Conservation (phyloP, 148 eudicot species). For the Arbutus unedo region DNA sequence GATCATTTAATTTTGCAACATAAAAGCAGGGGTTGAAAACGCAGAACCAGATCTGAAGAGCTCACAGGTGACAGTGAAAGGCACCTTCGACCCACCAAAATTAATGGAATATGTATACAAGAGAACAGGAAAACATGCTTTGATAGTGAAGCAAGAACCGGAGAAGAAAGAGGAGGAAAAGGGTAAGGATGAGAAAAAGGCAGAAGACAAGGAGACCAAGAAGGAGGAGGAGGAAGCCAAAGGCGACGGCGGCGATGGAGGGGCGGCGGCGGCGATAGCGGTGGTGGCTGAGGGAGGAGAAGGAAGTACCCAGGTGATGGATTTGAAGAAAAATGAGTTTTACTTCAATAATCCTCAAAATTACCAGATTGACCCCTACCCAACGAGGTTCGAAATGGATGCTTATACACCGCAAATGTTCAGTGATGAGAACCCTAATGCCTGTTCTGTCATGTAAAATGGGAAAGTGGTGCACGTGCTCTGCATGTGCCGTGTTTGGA, state of each 20-base stretch:
- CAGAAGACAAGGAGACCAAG: conserved; percentile 24
- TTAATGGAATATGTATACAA: conserved; percentile 68
- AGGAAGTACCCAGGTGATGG: conserved; percentile 29
- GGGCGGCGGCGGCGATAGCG: conserved; percentile 20
- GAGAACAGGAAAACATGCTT: conserved; percentile 76
- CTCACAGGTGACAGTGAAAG: conserved; percentile 87
- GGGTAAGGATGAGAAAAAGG: conserved; percentile 45
- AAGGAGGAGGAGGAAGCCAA: conserved; percentile 14
- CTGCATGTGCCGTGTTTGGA: too few species aligned
- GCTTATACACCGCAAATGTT: conserved; percentile 70
- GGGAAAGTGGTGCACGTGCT: neutral
- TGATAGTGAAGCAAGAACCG: conserved; percentile 63
- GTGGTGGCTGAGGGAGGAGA: conserved; percentile 21
- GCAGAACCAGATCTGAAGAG: conserved; percentile 84
- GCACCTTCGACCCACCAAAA: conserved; percentile 55
- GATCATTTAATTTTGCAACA: neutral
- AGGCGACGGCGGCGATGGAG: conserved; percentile 18
- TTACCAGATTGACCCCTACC: conserved; percentile 36
- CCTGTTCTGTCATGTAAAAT: conserved; percentile 73
- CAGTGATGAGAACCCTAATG: conserved; percentile 96
- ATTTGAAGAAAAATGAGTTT: conserved; percentile 58
- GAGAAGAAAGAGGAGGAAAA: conserved; percentile 49
- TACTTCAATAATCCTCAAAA: conserved; percentile 36
- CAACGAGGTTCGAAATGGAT: conserved; percentile 46
- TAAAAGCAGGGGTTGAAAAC: conserved; percentile 61